phyloP scores from a whole-genome alignment of 139 green algal genomes.

The Deuterostichococcus epilithicus region DNA sequence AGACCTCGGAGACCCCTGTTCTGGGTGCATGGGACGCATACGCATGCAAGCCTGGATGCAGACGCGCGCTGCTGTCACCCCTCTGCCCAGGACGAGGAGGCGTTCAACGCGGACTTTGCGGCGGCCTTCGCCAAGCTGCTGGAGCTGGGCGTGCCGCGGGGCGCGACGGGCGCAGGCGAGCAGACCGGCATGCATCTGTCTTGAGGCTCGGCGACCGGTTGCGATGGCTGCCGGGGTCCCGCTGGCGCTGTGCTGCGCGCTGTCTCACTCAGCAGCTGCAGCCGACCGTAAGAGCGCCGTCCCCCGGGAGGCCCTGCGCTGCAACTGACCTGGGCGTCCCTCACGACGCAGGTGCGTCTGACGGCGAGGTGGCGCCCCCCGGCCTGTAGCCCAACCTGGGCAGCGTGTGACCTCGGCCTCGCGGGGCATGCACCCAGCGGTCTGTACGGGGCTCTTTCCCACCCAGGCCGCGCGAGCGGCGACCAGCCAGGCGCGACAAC shows the following conservation, averaged over 20 bases:
- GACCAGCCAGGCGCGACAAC: no score
- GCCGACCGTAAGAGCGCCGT: no score
- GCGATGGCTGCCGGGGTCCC: neutral
- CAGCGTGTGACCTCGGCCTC: neutral
- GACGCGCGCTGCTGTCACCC: neutral
- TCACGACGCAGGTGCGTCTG: neutral
- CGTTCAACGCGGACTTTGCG: constrained; percentile 38
- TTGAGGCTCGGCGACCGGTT: neutral
- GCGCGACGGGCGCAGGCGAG: no score
- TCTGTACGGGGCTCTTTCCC: no score
- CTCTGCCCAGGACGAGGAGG: constrained; percentile 37
- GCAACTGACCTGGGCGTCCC: neutral
- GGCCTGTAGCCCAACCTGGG: neutral
- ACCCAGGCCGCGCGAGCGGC: no score
- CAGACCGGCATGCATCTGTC: no score
- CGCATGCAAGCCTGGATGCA: neutral
- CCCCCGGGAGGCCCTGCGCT: neutral
- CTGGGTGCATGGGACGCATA: no score
- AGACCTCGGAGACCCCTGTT: no score
- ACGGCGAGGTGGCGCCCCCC: neutral
- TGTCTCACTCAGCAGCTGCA: neutral
- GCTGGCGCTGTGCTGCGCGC: neutral
- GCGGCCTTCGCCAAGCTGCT: constrained; percentile 42
- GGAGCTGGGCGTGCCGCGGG: constrained; percentile 47
- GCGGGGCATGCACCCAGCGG: no score